Base-by-base conservation (phyloP, 2,329 filamentous ascomycete species). In the Mollisiaceae sp. region DNA sequence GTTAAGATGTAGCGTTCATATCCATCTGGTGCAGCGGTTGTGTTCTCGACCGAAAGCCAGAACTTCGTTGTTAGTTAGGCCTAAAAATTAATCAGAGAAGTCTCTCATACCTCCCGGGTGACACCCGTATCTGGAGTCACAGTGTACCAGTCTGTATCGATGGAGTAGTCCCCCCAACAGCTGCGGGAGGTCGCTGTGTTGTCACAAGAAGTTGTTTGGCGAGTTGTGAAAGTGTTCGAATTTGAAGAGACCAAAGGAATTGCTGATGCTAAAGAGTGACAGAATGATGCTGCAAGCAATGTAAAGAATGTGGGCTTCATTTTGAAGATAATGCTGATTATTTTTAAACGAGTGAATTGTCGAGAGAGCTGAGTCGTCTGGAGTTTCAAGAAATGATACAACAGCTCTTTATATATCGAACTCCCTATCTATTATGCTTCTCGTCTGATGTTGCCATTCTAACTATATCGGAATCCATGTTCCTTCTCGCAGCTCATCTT, bases 1-100 rank as follows among this genome's bases (percentile, higher is more conserved):
- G 76, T 67, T n/a, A 79, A 81, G 66, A 92, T 86, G 72, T 91
- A 90, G 39, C 75, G 74, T 4, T 68, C 64, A 60, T 74, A 77
- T 9, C 81, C 81, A 74, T 82, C 80, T 14, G 78, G 78, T 5
- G 73, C 69, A 36, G 78, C 36, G 11, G 72, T 74, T 2, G 61
- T 62, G 43, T 74, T 73, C 38, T 70, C 63, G 39, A 71, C 67
- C 15, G 66, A 67, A 27, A 75, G 65, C 71, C 71, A 73, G 58
- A 74, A 75, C 68, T 74, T 50, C 27, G 24, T 52, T 43, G 15
- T 66, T 55, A 71, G 63, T 57, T 52, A 47, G 52, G 35, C 18
- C 14, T 2, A 11, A 11, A 41, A 8, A 32, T 1, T 8, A 15
- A 2, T 36, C 6, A n/a, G 45, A 59, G 54, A 22, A 22, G 43